Evolutionary conservation across 2,329 filamentous ascomycete species (phyloP), one percentile per base, ranked within the genome.

Genomic region (Exophiala viscosa): DNA sequence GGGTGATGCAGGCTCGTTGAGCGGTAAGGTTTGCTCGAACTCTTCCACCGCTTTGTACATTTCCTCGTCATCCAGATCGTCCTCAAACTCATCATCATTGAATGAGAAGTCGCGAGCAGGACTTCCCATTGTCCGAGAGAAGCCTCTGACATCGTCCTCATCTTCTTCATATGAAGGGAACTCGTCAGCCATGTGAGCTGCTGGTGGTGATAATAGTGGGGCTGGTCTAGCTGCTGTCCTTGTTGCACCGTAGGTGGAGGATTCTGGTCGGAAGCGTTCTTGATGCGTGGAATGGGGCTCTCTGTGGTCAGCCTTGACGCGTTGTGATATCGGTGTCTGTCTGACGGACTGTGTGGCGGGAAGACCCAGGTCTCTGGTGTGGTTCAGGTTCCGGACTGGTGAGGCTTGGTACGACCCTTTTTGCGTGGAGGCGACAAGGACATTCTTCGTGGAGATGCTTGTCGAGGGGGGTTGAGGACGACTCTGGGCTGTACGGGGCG

Each of bases 1-100:
- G 23, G 47, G 39, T 4, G 43, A n/a, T 8, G 35, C 35, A 36
- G 14, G 11, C 5, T 31, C 40, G 5, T 38, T n/a, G 17, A 40
- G 35, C 8, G 50, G 32, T 8, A 63, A 51, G 38, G 60, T 59
- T 45, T 67, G 63, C 17, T 72, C 67, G 31, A 73, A 63, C 52
- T 65, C 60, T 38, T 70, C 67, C n/a, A 67, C 68, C 34, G 61
- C 69, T 47, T 76, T 70, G n/a, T 75, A 63, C 63, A 76, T 71
- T 46, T 73, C 70, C 53, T 76, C 73, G 45, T 72, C 70, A 32
- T 67, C 67, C 54, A 63, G 45, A 17, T 70, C 69, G 51, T 70
- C 65, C 33, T 73, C 71, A 58, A 74, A 74, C 14, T 75, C 72
- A 48, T 73, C 67, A 17, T 65, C 46, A 17, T 56, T 50, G 31